Conservation (phyloP, 352 stramenopile genomes). For the Thalassiosira ordinaria region DNA sequence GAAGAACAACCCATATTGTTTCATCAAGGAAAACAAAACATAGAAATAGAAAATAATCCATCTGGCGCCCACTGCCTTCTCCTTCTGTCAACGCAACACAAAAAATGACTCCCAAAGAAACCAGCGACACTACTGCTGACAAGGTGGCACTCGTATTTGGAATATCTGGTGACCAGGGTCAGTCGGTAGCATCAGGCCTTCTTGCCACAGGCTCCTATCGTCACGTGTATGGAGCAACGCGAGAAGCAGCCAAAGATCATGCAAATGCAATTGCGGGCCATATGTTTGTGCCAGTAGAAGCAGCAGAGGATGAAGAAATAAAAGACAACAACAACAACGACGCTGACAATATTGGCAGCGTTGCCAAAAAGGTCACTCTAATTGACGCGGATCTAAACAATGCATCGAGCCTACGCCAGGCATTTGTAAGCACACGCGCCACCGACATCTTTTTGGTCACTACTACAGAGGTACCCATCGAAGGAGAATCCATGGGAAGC, state of each 20-base stretch:
- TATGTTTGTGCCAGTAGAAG: constrained; percentile 21
- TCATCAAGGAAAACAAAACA: too few species aligned
- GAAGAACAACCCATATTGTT: background rate
- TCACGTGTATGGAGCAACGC: constrained; percentile 61
- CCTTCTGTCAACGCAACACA: too few species aligned
- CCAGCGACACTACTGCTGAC: too few species aligned
- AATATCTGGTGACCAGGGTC: constrained; percentile 63
- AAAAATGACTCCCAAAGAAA: too few species aligned
- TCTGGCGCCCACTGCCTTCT: too few species aligned
- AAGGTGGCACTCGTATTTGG: constrained; percentile 66
- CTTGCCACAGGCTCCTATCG: constrained; percentile 44
- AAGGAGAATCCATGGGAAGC: constrained; percentile 31
- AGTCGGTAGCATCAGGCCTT: constrained; percentile 58
- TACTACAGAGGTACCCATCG: constrained; percentile 57
- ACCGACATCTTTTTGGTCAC: constrained; percentile 67
- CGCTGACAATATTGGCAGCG: background rate
- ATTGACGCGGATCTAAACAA: constrained; percentile 53
- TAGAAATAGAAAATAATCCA: too few species aligned
- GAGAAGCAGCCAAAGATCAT: constrained; percentile 12
- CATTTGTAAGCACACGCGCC: constrained; percentile 47
- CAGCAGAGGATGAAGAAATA: background rate
- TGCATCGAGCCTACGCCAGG: constrained; percentile 35
- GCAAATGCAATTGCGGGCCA: constrained; percentile 39
- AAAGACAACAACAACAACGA: too few species aligned
- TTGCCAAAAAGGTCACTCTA: constrained; percentile 22